Evolutionary conservation across 306 rosid genomes (phyloP).

Genomic region (Astragalus glycyphyllos): DNA sequence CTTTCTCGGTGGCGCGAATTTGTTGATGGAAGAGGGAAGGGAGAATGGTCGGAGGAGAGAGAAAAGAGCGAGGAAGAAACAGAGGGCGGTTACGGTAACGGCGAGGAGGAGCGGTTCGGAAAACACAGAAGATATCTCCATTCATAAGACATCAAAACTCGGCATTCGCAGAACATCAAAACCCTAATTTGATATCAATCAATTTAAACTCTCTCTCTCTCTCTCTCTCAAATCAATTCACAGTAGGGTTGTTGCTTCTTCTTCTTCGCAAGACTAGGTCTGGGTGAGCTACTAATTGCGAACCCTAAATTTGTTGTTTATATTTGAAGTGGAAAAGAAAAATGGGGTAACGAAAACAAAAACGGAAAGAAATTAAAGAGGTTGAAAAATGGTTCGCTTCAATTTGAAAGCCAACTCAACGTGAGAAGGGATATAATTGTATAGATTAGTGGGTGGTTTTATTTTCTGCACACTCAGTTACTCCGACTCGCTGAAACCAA

Average conservation of each 20-base stretch:
- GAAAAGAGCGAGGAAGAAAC: slow-evolving; percentile 60
- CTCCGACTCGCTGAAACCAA: no score
- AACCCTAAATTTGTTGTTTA: no score
- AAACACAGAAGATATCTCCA: slow-evolving; percentile 70
- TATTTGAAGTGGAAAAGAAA: no score
- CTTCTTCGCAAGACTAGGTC: no score
- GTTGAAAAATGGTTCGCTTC: no score
- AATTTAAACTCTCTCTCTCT: background rate
- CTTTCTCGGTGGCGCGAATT: slow-evolving; percentile 39
- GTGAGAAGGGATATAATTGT: no score
- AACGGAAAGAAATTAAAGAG: no score
- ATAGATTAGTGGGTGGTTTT: no score
- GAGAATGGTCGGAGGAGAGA: slow-evolving; percentile 61
- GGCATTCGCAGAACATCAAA: slow-evolving; percentile 61
- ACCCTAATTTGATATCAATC: slow-evolving; percentile 49
- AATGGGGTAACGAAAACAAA: no score
- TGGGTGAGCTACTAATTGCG: no score
- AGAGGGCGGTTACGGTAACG: slow-evolving; percentile 62
- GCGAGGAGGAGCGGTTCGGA: slow-evolving; percentile 67
- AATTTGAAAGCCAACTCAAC: no score
- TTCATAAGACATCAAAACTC: slow-evolving; percentile 89
- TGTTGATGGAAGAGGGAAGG: slow-evolving; percentile 35
- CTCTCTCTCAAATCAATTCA: slow-evolving; percentile 7
- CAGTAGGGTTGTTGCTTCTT: background rate
- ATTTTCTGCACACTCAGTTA: no score